phyloP scores from a whole-genome alignment of 148 eudicot species.

The Persicaria tinctoria region DNA sequence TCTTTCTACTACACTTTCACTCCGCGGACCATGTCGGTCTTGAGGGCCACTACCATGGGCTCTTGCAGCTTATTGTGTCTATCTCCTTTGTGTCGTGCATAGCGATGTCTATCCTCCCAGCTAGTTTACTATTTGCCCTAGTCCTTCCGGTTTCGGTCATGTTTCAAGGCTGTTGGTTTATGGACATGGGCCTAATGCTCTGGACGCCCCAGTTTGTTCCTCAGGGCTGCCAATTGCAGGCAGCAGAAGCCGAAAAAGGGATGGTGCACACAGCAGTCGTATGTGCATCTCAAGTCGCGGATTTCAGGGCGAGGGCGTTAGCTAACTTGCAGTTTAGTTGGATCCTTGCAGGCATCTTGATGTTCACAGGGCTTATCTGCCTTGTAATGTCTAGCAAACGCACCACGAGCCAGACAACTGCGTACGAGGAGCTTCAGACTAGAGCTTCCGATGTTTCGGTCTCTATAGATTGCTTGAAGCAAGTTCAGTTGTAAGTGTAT shows the following conservation, averaged over 20 bases:
- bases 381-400: constrained; percentile 26
- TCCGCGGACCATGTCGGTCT: constrained; percentile 82
- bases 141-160: constrained; percentile 51
- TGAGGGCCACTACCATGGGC: constrained; percentile 88
- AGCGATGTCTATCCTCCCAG: constrained; percentile 21
- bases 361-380: constrained; percentile 33
- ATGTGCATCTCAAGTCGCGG: constrained; percentile 53
- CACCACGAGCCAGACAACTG: constrained; percentile 9
- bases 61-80: constrained; percentile 60
- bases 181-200: constrained; percentile 74
- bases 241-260: constrained; percentile 10
- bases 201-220: constrained; percentile 74
- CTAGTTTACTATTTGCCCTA: constrained; percentile 48
- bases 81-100: constrained; percentile 48
- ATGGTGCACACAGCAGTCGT: constrained; percentile 41
- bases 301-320: constrained; percentile 56
- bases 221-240: constrained; percentile 39
- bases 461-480: constrained; percentile 11
- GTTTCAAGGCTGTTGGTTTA: constrained; percentile 76
- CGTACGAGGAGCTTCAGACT: constrained; percentile 6
- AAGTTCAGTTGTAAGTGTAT: background rate
- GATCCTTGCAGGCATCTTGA: constrained; percentile 63
- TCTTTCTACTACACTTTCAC: constrained; percentile 39
- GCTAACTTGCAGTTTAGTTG: constrained; percentile 92
- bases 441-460: constrained; percentile 6